These are phyloP conservation scores for Cladosporium sp. DNA, from an alignment of 2,329 filamentous ascomycete species.

Conservation along the genomic window DNA sequence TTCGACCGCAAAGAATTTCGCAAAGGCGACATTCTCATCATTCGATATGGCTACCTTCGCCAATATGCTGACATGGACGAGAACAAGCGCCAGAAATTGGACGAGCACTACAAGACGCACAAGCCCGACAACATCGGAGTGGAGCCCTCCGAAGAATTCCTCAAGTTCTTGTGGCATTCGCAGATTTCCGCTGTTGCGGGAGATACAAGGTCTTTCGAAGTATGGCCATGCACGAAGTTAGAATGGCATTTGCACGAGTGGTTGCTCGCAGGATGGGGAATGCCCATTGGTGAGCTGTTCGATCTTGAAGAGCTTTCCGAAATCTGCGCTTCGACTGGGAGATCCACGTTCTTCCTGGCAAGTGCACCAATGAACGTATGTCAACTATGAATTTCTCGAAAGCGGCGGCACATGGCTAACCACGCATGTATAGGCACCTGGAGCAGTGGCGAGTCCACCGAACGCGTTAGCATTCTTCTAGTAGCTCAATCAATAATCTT, in stretches of 20 bases:
- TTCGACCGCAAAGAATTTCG: slow-evolving; percentile 6
- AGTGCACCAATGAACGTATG: slow-evolving; percentile 52
- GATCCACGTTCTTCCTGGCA: slow-evolving; percentile 53
- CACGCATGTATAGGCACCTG: slow-evolving; percentile 36
- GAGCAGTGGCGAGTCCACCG: slow-evolving; percentile 43
- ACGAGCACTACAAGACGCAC: slow-evolving; percentile 9
- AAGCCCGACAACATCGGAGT: slow-evolving; percentile 9
- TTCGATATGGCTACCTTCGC: slow-evolving; percentile 21
- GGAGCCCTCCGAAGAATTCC: neutral
- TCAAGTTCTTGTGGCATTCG: neutral
- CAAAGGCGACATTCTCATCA: slow-evolving; percentile 24
- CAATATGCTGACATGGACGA: slow-evolving; percentile 23
- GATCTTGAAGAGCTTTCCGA: slow-evolving; percentile 50
- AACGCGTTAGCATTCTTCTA: slow-evolving; percentile 45
- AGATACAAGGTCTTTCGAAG: slow-evolving; percentile 27
- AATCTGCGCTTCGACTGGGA: slow-evolving; percentile 41
- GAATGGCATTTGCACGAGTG: slow-evolving; percentile 48
- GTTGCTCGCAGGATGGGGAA: slow-evolving; percentile 53
- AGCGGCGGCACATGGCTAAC: slow-evolving; percentile 32
- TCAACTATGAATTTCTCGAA: too few species aligned
- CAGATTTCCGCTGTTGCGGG: slow-evolving; percentile 1
- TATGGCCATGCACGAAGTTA: slow-evolving; percentile 40
- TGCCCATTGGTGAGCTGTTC: slow-evolving; percentile 55
- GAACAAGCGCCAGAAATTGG: neutral
- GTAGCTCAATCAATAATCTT: neutral